Evolutionary conservation across 345 rosid species (phyloP), one percentile per base, ranked within the genome.

Genomic region (Psidium guajava): DNA sequence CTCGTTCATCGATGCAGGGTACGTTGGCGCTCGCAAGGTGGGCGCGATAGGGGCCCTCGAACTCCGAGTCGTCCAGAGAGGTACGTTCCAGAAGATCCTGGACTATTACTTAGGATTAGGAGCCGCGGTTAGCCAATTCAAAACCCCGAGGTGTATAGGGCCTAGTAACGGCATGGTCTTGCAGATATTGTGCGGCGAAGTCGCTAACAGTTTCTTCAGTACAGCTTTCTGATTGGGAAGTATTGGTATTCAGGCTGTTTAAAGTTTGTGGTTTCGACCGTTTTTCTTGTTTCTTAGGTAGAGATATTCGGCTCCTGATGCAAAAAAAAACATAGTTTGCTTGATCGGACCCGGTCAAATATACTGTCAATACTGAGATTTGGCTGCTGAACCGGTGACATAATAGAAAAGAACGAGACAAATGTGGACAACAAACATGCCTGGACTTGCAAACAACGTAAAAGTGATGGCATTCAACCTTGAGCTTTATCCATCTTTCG

Each of bases 91-190:
- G 88, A 93, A 94, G 92, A 86, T 98, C 86, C 88, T 96, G 52
- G 93, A 94, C 54, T 94, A 96, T 91, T 94, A 91, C 91, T 82
- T 95, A 11, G 94, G 93, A 25, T 86, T 95, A 50, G 99, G 99
- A 36, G 85, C 93, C 2, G 95, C 94, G 3, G 93, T 91, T 83
- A 97, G 93, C 86, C 99, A 98, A 91, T 98, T 92, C 85, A 98
- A 98, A 87, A 94, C 95, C 21, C 99, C 99, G 0, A 87, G 99
- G 55, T 94, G 96, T 82, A 87, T 98, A 15, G 94, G 95, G 50
- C 90, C 93, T 5, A 49, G 54, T 40, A 95, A 98, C 88, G 89
- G 52, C 20, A 84, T 53, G 51, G 97, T 96, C 85, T 83, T 93
- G 82, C 92, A 96, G 86, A 95, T 98, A 85, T 87, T 96, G 59